phyloP scores from a whole-genome alignment of 306 rosid genomes.

The Fragaria iinumae region DNA sequence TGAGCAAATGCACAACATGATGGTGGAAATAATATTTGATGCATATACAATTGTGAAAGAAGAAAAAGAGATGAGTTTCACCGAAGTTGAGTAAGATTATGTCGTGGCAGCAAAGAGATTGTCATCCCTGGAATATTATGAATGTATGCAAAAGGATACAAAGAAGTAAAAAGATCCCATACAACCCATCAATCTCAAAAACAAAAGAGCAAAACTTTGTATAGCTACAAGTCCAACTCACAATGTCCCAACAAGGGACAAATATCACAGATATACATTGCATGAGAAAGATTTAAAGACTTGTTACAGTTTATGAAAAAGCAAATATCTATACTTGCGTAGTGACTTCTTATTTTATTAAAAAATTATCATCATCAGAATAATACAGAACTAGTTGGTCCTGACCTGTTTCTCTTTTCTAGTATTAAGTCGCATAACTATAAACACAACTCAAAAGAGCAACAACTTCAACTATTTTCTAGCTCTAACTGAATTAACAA shows the following conservation, averaged over 20 bases:
- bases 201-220: not conserved
- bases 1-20: not conserved
- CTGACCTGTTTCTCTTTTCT: not conserved
- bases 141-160: not conserved
- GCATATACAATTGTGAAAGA: not conserved
- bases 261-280: not conserved
- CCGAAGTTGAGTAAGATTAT: not conserved
- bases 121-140: not conserved
- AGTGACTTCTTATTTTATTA: not conserved
- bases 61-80: not conserved
- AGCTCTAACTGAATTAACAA: not conserved
- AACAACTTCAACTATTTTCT: not conserved
- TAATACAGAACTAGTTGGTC: not conserved
- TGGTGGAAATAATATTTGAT: not conserved
- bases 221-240: not conserved
- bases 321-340: not conserved
- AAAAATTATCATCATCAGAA: not conserved
- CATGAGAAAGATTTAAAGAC: not conserved
- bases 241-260: not conserved
- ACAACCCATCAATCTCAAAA: not conserved
- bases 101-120: not conserved
- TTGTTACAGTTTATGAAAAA: not conserved
- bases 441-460: not conserved
- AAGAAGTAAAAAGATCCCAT: not conserved
- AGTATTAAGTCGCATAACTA: not conserved